Conservation (phyloP, 108 stramenopile species). For the Aurantiochytrium sp. region DNA sequence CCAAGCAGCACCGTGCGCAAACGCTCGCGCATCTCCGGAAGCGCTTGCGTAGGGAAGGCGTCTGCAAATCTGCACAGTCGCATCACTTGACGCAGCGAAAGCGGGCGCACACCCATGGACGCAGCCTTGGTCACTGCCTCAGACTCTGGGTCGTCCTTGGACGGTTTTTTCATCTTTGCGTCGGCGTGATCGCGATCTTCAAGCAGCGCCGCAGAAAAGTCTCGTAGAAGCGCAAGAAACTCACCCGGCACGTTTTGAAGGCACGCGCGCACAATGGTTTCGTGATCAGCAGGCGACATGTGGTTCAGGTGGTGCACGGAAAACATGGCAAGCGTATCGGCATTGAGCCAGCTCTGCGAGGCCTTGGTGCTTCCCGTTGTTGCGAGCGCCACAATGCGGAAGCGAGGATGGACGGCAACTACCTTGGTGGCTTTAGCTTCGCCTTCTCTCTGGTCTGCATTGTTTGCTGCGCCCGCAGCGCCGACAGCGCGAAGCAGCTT, state of each 20-base stretch:
- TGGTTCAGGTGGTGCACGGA: neutral
- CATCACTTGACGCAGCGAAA: constrained; percentile 7
- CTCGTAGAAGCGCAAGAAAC: neutral
- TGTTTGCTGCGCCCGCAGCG: neutral
- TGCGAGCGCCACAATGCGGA: constrained; percentile 65
- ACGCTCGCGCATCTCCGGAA: neutral
- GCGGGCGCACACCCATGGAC: neutral
- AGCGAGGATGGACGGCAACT: constrained; percentile 55
- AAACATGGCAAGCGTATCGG: constrained; percentile 49
- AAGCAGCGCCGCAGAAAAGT: neutral
- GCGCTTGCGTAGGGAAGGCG: neutral
- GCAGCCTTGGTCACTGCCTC: neutral
- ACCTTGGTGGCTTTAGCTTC: too few species aligned
- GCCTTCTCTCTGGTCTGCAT: too few species aligned
- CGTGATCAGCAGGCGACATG: neutral
- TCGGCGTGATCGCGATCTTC: neutral
- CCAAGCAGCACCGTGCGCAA: neutral
- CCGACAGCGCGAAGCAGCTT: constrained; percentile 34
- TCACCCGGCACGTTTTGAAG: neutral
- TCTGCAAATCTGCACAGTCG: constrained; percentile 2
- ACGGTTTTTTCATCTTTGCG: neutral
- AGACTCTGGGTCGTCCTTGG: neutral
- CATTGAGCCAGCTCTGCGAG: constrained; percentile 54
- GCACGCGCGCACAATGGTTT: neutral
- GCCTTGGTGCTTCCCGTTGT: constrained; percentile 34